Evolutionary conservation across 371 early-diverging fungal species (phyloP), one percentile per base, ranked within the genome.

Genomic region (Zopfochytrium polystomum): DNA sequence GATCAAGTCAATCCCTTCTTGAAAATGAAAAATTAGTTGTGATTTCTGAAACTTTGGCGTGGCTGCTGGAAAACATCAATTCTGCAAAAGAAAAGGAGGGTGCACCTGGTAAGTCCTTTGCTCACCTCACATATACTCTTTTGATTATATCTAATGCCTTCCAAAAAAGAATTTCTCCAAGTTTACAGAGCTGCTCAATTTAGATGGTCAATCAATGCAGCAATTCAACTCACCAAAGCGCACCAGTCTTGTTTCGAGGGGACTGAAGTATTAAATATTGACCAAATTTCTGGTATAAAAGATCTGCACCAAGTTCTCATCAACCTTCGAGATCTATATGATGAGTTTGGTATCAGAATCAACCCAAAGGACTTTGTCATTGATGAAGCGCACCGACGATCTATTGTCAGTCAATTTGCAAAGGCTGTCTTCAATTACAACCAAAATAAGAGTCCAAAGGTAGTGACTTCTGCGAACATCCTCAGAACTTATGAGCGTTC

Each of bases 371-470:
- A 30, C 5, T 64, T 56, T 51, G 30, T 20, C 23, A 15, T 45
- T 49, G 67, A 63, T 13, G 62, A 48, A 13, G 51, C 35, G 26
- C 32, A 32, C n/a, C 23, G 71, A 46, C 48, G 57, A 49, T 54
- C 58, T 3, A 25, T 61, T 11, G 32, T 52, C 55, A 52, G 52
- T 31, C 22, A 30, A 35, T 70, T 62, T 54, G 70, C 70, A 6
- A 70, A 65, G 48, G 62, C 62, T 45, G 70, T 70, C 15, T 70
- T 63, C 53, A 70, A 62, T 44, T 66, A 70, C 32, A 61, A 58
- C 15, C 33, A 32, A 13, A 52, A 57, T 30, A 13, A 44, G n/a
- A 50, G 51, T 30, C 25, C 5, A 55, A 60, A 44, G 50, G 58
- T 20, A 64, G 52, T 30, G 50, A 13, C 22, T 13, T 13, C 52